Conservation (phyloP, 768 basidiomycete genomes). For the Kwoniella sp. region DNA sequence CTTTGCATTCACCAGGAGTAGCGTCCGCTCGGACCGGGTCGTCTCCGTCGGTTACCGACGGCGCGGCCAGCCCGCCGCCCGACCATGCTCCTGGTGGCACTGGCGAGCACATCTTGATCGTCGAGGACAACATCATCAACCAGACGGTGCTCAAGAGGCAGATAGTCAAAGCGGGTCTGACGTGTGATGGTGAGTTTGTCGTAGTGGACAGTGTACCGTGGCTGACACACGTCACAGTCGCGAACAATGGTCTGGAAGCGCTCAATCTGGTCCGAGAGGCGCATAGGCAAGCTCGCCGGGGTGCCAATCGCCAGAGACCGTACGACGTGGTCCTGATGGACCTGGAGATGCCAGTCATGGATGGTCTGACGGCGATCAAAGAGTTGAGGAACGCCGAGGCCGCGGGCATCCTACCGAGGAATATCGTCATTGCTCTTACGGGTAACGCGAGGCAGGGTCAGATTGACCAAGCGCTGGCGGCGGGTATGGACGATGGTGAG, state of each 20-base stretch:
- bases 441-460: constrained; percentile 40
- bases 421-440: constrained; percentile 40
- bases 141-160: constrained; percentile 44
- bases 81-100: not conserved
- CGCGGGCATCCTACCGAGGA: constrained; percentile 26
- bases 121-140: constrained; percentile 49
- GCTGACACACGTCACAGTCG: constrained; percentile 8
- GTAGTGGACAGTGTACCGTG: not conserved
- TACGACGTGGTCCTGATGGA: constrained; percentile 45
- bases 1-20: not conserved
- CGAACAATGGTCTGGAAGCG: constrained; percentile 44
- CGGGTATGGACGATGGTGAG: constrained; percentile 38
- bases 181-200: constrained; percentile 40
- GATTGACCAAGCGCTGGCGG: constrained; percentile 31
- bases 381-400: constrained; percentile 36
- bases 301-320: constrained; percentile 8
- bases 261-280: constrained; percentile 37
- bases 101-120: constrained; percentile 30
- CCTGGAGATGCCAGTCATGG: constrained; percentile 50
- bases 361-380: constrained; percentile 42
- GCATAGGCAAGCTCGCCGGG: constrained; percentile 21
- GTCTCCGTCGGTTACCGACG: constrained; percentile 2
- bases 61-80: constrained; percentile 9
- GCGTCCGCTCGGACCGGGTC: constrained; percentile 11
- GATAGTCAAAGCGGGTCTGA: constrained; percentile 43